Conservation (phyloP, 805 yeast genomes). For the Wickerhamiella nectarea region DNA sequence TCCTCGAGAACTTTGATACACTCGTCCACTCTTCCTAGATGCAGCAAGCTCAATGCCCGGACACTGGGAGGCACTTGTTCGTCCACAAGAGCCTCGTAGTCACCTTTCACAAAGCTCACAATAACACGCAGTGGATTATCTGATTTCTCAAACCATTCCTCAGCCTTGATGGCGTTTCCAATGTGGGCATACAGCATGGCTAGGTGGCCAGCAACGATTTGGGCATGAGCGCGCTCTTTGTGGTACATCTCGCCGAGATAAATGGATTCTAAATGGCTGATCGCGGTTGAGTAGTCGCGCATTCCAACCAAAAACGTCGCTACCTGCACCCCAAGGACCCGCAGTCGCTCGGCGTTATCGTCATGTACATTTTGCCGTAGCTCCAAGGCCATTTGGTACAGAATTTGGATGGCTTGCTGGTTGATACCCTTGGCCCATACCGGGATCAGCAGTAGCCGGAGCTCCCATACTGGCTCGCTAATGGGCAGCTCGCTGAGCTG, state of each 20-base stretch:
- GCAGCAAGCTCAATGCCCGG: slow-evolving; percentile 18
- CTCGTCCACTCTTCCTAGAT: slow-evolving; percentile 19
- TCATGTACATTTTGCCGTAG: slow-evolving; percentile 18
- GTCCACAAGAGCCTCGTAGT: slow-evolving; percentile 15
- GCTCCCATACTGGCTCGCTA: slow-evolving; percentile 24
- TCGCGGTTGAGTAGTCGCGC: slow-evolving; percentile 24
- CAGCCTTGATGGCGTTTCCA: slow-evolving; percentile 24
- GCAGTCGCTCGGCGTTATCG: slow-evolving; percentile 15
- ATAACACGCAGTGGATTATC: slow-evolving; percentile 9
- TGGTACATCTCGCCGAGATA: slow-evolving; percentile 10
- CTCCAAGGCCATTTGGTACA: slow-evolving; percentile 26
- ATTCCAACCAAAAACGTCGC: slow-evolving; percentile 25
- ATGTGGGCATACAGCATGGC: slow-evolving; percentile 11
- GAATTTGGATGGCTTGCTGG: slow-evolving; percentile 23
- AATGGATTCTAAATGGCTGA: slow-evolving; percentile 20
- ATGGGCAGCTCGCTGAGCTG: slow-evolving; percentile 19
- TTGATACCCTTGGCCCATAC: slow-evolving; percentile 25
- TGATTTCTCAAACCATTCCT: slow-evolving; percentile 18
- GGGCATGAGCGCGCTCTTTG: slow-evolving; percentile 1
- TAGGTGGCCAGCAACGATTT: background rate
- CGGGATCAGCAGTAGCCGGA: slow-evolving; percentile 24
- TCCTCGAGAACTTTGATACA: slow-evolving; percentile 17
- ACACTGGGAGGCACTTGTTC: background rate
- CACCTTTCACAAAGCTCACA: slow-evolving; percentile 21
- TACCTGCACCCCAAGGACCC: slow-evolving; percentile 24